Base-by-base conservation (phyloP, 108 stramenopile genomes). In the Ochromonas danica region DNA sequence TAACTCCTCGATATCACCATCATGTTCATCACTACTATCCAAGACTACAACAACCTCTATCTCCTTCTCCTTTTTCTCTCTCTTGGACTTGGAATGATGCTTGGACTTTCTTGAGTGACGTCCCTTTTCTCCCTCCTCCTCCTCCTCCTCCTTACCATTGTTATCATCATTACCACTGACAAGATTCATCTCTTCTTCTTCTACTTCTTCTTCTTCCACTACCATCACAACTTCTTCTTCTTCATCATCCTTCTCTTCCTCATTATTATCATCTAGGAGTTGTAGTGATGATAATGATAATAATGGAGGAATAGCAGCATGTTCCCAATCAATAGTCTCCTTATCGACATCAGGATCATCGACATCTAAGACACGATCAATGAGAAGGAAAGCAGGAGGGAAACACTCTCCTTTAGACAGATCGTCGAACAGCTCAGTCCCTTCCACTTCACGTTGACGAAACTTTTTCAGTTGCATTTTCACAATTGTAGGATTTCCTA, bases 331-430 rank as follows among this genome's bases (percentile, higher is more conserved):
- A 22, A 67, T 67, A 14, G 17, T 67, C 35, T 28, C 6, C 6
- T 6, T 67, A 36, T 67, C 35, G 10, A 67, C 63, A 33, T 22
- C 31, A 14, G 33, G 6, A 36, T 67, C 63, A 36, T 67, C 63
- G 25, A 67, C 63, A 36, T 67, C 63, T 25, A 67, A 67, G 25
- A 67, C 25, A 33, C 63, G 63, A 28, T 67, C 63, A 25, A 67
- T 60, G 3, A 14, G 45, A 45, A 75, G 6, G 45, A 33, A 45
- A 10, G 31, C 41, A 31, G 84, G 82, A 42, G 80, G 79, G 75
- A 85, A 85, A 60, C 39, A 83, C 35, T 85, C 85, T 41, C 81
- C 84, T 35, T 82, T 78, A 41, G 67, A 80, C 45, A 81, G 27
- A 78, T 86, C 82, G 45, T 85, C 78, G 42, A 85, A 78, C 0